These are phyloP conservation scores for Xylariales sp. DNA, from an alignment of 2,329 filamentous ascomycete species.

Conservation along the genomic window DNA sequence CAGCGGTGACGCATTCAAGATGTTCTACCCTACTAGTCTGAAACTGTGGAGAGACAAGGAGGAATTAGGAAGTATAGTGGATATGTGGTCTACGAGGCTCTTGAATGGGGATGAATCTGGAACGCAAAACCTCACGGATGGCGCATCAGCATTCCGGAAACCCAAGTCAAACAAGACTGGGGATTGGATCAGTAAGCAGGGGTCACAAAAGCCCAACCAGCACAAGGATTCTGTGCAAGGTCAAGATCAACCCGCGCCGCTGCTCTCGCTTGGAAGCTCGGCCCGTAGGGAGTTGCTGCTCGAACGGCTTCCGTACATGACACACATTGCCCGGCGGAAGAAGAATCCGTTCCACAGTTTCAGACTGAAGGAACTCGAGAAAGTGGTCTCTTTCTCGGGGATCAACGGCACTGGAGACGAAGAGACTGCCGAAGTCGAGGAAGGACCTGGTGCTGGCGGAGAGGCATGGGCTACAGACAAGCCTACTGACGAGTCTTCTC, in stretches of 20 bases:
- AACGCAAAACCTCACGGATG: conserved; percentile 36
- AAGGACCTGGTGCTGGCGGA: conserved; percentile 32
- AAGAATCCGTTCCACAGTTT: neutral
- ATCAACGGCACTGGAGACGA: conserved; percentile 36
- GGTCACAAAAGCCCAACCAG: conserved; percentile 16
- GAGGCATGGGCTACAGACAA: conserved; percentile 60
- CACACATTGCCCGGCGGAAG: conserved; percentile 53
- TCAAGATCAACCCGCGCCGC: conserved; percentile 26
- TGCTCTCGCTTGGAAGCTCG: conserved; percentile 58
- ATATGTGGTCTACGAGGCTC: conserved; percentile 60
- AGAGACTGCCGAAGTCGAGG: conserved; percentile 31
- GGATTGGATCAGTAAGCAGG: conserved; percentile 16
- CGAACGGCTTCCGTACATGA: conserved; percentile 82
- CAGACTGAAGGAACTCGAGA: conserved; percentile 39
- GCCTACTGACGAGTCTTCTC: conserved; percentile 49
- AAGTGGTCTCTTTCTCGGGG: conserved; percentile 62
- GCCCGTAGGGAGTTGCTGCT: conserved; percentile 72
- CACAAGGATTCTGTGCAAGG: conserved; percentile 19
- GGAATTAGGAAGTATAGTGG: conserved; percentile 70
- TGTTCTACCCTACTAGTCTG: conserved; percentile 86
- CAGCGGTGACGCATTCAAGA: conserved; percentile 66
- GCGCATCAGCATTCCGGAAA: conserved; percentile 45
- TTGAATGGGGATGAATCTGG: conserved; percentile 46
- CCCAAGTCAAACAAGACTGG: conserved; percentile 28
- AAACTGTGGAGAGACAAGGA: conserved; percentile 81